Percentiles rank a stretch among this genome's conserved stretches.
Evolutionary conservation across 1,139 yeast species (phyloP).

Genomic region (Geotrichum restrictum): DNA sequence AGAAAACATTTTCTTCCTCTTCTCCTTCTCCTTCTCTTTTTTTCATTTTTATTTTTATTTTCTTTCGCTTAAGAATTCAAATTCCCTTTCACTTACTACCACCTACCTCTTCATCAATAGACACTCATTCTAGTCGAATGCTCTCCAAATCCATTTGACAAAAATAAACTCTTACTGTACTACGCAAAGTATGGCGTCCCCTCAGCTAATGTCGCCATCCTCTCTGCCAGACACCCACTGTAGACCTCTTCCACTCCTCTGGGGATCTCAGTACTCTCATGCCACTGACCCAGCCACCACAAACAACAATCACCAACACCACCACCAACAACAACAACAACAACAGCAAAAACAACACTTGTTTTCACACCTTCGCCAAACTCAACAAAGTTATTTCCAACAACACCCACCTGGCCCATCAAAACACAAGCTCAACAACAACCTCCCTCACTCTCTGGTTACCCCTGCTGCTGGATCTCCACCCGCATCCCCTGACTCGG

Average conservation of each 20-base stretch:
- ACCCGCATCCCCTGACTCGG: conserved; percentile 8
- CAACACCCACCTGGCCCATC: conserved; percentile 16
- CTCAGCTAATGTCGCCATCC: conserved; percentile 18
- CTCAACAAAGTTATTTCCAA: conserved; percentile 16
- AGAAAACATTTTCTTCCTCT: conserved; percentile 1
- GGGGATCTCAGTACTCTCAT: conserved; percentile 24
- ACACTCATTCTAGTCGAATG: neutral
- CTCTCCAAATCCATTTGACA: too few relatives aligned
- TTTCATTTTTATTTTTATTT: neutral
- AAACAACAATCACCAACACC: conserved; percentile 13
- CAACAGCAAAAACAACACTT: conserved; percentile 6
- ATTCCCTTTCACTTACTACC: neutral
- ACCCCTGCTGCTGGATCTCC: conserved; percentile 13
- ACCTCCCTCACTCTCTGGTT: conserved; percentile 21
- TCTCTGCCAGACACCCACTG: conserved; percentile 25
- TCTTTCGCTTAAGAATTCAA: neutral
- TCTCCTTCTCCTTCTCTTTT: neutral
- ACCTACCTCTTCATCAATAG: neutral
- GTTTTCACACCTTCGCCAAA: conserved; percentile 13
- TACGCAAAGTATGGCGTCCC: conserved; percentile 7
- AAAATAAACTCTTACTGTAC: neutral
- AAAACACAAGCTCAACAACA: conserved; percentile 16
- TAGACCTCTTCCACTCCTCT: conserved; percentile 31
- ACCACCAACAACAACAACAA: conserved; percentile 12
- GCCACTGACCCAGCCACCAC: neutral